A percentile compares a stretch with the other conserved stretches of the same genome.
Evolutionary conservation across 331 rosid species (phyloP).

Genomic region (Prunus yedoensis): DNA sequence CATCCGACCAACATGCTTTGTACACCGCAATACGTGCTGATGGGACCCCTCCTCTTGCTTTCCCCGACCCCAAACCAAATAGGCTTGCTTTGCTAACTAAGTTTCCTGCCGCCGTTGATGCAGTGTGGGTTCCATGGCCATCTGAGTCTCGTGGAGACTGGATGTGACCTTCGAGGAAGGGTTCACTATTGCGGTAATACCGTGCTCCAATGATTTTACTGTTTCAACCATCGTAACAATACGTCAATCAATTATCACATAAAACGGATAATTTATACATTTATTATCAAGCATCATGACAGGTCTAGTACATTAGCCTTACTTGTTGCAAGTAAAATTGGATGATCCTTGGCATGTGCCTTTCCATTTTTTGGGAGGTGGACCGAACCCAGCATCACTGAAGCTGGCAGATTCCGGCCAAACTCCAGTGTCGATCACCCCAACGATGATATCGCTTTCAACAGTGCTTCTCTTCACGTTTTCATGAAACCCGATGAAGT

Average conservation of each 20-base stretch:
- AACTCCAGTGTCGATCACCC: constrained; percentile 31
- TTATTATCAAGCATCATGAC: not conserved
- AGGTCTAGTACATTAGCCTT: not conserved
- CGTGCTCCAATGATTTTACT: constrained; percentile 39
- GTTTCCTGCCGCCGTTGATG: constrained; percentile 49
- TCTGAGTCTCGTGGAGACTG: constrained; percentile 44
- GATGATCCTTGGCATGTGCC: constrained; percentile 28
- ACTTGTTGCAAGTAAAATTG: constrained; percentile 38
- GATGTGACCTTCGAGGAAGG: not conserved
- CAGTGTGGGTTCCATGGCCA: constrained; percentile 61
- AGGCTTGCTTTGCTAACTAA: constrained; percentile 32
- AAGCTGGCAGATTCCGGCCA: constrained; percentile 42
- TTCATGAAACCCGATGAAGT: constrained; percentile 28
- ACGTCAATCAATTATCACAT: too few species aligned
- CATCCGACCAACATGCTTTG: constrained; percentile 46
- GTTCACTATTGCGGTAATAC: constrained; percentile 20
- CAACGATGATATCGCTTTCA: constrained; percentile 33
- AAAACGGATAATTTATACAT: too few species aligned
- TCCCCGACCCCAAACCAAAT: constrained; percentile 41
- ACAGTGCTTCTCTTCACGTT: not conserved
- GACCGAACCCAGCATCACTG: constrained; percentile 35
- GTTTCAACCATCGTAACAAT: not conserved
- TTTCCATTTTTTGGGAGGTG: constrained; percentile 43
- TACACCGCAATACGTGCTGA: constrained; percentile 61
- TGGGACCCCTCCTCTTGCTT: constrained; percentile 55